Conservation (phyloP, 257 asterid species). For the Hygrophila difformis region DNA sequence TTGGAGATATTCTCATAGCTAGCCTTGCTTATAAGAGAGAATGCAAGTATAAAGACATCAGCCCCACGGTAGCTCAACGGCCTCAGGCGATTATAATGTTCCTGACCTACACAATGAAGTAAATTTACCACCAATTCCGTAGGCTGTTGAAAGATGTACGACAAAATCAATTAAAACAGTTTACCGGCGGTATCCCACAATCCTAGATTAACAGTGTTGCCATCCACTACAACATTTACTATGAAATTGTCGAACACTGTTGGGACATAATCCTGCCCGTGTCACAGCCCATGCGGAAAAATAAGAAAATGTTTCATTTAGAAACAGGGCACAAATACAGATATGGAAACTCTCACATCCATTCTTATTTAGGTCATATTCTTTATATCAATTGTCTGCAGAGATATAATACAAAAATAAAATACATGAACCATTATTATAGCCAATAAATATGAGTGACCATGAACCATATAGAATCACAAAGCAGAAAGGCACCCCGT, state of each 20-base stretch:
- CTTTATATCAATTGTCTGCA: too few relatives aligned
- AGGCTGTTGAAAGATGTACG: not conserved
- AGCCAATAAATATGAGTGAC: too few relatives aligned
- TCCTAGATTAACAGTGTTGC: slow-evolving; percentile 44
- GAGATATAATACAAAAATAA: too few relatives aligned
- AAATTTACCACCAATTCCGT: too few relatives aligned
- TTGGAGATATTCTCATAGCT: slow-evolving; percentile 48
- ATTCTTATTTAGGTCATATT: too few relatives aligned
- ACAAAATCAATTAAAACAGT: not conserved
- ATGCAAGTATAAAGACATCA: too few relatives aligned
- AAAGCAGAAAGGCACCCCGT: too few relatives aligned
- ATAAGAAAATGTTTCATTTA: not conserved
- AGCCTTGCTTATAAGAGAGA: slow-evolving; percentile 53
- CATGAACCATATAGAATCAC: too few relatives aligned
- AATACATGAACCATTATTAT: too few relatives aligned
- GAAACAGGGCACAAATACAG: not conserved
- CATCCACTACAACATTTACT: slow-evolving; percentile 45
- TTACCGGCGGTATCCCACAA: slow-evolving; percentile 58
- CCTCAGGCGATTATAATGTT: slow-evolving; percentile 43
- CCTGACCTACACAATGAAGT: slow-evolving; percentile 32
- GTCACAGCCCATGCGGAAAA: not conserved
- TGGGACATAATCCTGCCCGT: slow-evolving; percentile 46
- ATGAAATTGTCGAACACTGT: slow-evolving; percentile 51
- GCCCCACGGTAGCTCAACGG: too few relatives aligned
- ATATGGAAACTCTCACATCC: too few relatives aligned